Evolutionary conservation across 179 eudicot species (phyloP).

Genomic region (Beta corolliflora): DNA sequence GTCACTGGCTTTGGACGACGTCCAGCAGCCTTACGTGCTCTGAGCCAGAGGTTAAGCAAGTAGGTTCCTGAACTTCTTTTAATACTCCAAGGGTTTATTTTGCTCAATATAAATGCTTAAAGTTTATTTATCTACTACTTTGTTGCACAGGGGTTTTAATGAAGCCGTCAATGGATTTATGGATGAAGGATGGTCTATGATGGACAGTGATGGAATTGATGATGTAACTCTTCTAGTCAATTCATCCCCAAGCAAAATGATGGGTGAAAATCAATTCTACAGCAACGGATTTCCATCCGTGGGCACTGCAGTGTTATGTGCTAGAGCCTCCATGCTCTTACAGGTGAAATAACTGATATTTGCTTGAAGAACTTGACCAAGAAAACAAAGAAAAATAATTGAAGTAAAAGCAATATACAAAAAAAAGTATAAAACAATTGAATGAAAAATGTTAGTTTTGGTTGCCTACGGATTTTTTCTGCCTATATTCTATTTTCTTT

Average conservation of each 20-base stretch:
- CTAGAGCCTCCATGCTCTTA: slow-evolving; percentile 91
- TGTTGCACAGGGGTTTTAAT: slow-evolving; percentile 70
- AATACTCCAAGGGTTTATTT: neutral
- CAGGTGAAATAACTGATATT: slow-evolving; percentile 48
- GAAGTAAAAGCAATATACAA: no score
- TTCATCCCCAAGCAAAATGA: slow-evolving; percentile 71
- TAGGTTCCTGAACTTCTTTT: slow-evolving; percentile 27
- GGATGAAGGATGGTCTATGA: slow-evolving; percentile 90
- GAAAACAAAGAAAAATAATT: neutral
- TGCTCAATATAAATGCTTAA: neutral
- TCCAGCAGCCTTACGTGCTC: slow-evolving; percentile 89
- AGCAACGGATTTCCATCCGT: slow-evolving; percentile 62
- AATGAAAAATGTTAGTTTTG: neutral
- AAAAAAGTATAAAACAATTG: no score
- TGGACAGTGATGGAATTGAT: slow-evolving; percentile 87
- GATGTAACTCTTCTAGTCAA: slow-evolving; percentile 81
- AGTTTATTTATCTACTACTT: neutral
- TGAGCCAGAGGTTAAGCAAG: slow-evolving; percentile 86
- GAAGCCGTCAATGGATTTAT: slow-evolving; percentile 89
- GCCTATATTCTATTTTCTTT: neutral
- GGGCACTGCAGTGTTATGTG: slow-evolving; percentile 69
- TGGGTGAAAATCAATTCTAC: slow-evolving; percentile 58
- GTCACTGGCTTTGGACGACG: slow-evolving; percentile 74
- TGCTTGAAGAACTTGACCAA: neutral
- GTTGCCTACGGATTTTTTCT: neutral